Evolutionary conservation across 441 rosid genomes (phyloP), one percentile per base, ranked within the genome.

Genomic region (Brassica hybrid): DNA sequence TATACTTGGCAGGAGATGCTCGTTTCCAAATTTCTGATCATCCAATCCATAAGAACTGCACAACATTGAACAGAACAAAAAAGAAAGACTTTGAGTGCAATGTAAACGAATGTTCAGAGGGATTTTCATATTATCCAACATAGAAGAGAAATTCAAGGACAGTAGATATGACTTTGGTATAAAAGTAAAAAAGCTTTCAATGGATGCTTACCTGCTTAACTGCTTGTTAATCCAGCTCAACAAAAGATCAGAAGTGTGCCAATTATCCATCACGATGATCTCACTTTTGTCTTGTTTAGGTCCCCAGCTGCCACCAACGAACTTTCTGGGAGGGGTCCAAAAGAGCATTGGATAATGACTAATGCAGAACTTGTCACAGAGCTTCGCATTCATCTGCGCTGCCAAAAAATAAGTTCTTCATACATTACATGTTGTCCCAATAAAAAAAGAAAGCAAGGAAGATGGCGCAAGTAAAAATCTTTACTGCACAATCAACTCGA

Each of bases 181-280:
- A n/a, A n/a, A n/a, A n/a, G n/a, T n/a, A n/a, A n/a, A n/a, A n/a
- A n/a, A 66, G 18, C 18, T 14, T 14, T 50, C 9, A 50, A 14
- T 50, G 61, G 7, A 2, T 17, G 21, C 86, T 71, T 83, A 93
- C 99, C 99, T 96, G 77, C 91, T 91, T 38, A 85, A 58, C 80
- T 89, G 83, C 88, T 92, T 89, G 83, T 96, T 93, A 75, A 96
- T 92, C 98, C 97, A 93, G 73, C 71, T 84, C 75, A 96, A 86
- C 87, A 96, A 84, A 67, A 66, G 86, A 36, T 96, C 97, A 38
- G 98, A 92, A 36, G 97, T 90, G 72, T 94, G 89, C 66, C 84
- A 91, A 71, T 88, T 91, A 63, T 89, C 92, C 69, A 95, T 83
- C 34, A 76, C 54, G 2, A 0, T 80, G 52, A 92, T 80, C 77